A percentile compares a stretch with the other conserved stretches of the same genome.
These are phyloP conservation scores for Ophiostoma montium DNA, from an alignment of 2,329 filamentous ascomycete species.

Conservation along the genomic window DNA sequence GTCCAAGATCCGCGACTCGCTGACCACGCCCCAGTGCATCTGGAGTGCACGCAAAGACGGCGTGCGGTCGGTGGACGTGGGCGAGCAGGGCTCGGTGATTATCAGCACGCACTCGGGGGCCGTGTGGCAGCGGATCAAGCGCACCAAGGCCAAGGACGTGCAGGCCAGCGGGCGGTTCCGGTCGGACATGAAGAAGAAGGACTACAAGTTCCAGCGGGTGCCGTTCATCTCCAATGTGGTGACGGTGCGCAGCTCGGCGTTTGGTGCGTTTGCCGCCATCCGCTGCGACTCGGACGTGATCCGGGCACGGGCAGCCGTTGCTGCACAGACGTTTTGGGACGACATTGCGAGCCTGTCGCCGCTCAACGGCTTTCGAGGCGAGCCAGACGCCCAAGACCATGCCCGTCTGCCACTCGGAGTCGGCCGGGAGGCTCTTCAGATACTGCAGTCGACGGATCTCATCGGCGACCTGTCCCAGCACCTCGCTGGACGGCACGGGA, in stretches of 20 bases:
- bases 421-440: background rate
- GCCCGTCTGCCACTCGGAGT: too few species aligned
- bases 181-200: conserved; percentile 52
- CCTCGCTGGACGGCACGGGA: conserved; percentile 12
- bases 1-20: conserved; percentile 69
- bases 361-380: conserved; percentile 19
- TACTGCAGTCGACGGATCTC: background rate
- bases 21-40: conserved; percentile 65
- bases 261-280: conserved; percentile 79
- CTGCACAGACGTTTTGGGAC: conserved; percentile 55
- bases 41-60: conserved; percentile 85
- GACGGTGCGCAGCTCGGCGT: conserved; percentile 73
- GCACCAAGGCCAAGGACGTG: conserved; percentile 64
- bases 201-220: conserved; percentile 90
- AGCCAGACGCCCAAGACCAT: too few species aligned
- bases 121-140: conserved; percentile 79
- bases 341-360: conserved; percentile 58
- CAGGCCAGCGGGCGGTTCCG: conserved; percentile 18
- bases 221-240: conserved; percentile 76
- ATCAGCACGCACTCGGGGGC: conserved; percentile 85
- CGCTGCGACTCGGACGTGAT: conserved; percentile 72
- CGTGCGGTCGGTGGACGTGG: conserved; percentile 72
- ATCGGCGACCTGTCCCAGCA: background rate
- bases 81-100: conserved; percentile 88
- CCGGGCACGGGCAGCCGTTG: conserved; percentile 52